phyloP scores from a whole-genome alignment of 768 basidiomycete species.

The Boletus fagicola region DNA sequence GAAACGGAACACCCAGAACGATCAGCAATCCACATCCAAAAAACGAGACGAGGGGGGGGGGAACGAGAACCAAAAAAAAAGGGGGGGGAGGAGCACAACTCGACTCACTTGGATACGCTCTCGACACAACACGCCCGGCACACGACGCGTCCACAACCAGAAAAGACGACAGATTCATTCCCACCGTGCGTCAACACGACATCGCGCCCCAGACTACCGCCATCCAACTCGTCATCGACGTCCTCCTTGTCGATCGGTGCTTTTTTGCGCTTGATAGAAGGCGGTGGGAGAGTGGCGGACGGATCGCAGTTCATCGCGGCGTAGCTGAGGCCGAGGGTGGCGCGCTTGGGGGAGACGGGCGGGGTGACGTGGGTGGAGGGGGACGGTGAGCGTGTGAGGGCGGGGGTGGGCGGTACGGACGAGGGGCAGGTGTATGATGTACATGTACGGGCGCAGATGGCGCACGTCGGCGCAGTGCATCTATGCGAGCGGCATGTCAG shows the following conservation, averaged over 20 bases:
- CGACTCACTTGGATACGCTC: slow-evolving; percentile 35
- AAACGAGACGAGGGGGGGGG: background rate
- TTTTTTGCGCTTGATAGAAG: slow-evolving; percentile 30
- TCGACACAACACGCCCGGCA: slow-evolving; percentile 38
- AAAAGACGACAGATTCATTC: slow-evolving; percentile 15
- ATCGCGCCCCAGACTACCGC: background rate
- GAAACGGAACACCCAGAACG: background rate
- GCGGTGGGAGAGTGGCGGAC: background rate
- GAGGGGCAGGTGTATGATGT: slow-evolving; percentile 31
- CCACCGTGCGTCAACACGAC: background rate
- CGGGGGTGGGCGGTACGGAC: slow-evolving; percentile 38
- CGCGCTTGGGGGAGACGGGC: slow-evolving; percentile 29
- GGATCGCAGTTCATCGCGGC: slow-evolving; percentile 24
- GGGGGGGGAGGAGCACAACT: background rate
- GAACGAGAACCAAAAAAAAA: background rate
- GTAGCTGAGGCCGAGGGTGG: slow-evolving; percentile 24
- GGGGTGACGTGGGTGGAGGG: slow-evolving; percentile 15
- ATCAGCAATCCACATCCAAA: slow-evolving; percentile 15
- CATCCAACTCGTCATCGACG: background rate
- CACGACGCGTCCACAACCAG: slow-evolving; percentile 37
- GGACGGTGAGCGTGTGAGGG: slow-evolving; percentile 35
- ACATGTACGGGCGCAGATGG: slow-evolving; percentile 39
- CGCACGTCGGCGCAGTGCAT: slow-evolving; percentile 35
- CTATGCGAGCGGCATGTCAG: slow-evolving; percentile 21
- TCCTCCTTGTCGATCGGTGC: slow-evolving; percentile 23